Base-by-base conservation (phyloP, 352 stramenopile species). In the Aphanomyces cochlioides region DNA sequence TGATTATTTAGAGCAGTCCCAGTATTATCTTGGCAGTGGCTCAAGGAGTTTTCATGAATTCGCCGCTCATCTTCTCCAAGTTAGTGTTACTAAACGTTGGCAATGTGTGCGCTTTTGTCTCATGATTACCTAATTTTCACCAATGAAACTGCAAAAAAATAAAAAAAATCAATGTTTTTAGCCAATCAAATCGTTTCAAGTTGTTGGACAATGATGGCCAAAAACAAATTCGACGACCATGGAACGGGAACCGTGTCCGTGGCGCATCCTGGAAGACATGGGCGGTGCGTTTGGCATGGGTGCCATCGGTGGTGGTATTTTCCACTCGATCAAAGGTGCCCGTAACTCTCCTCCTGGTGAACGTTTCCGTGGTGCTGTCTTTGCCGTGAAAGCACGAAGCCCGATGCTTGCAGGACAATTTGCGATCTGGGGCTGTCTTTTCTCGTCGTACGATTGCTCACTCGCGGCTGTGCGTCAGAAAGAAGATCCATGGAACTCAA, bases 401-500 rank as follows among this genome's bases (percentile, higher is more conserved):
- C 96, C 96, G 0, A 87, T 98, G 59, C 81, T 99, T 66, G 96
- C 87, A 5, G 90, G 90, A 45, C 93, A 90, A 56, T 98, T 98
- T 69, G 93, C 93, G 1, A 90, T 98, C 28, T 99, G 97, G 97
- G 97, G 97, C 50, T 83, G 97, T 69, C 81, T 99, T 6, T 99
- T 99, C 83, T 98, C 97, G 38, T 96, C 89, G 47, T 99, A 96
- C 73, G 97, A 99, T 82, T 99, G 97, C 80, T 96, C 90, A 34
- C 90, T 99, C 47, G 97, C 97, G 59, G 92, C 94, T 39, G 79
- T 99, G 66, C 92, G 97, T 78, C 93, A 97, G 81, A 99, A 98
- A 83, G 97, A 99, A 86, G 97, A 99, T 87, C 95, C 97, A 47
- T 99, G 97, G 96, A 99, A 99, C 79, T 98, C 96, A n/a, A 99